Evolutionary conservation across 306 rosid species (phyloP), one percentile per base, ranked within the genome.

Genomic region (Castanospermum australe): DNA sequence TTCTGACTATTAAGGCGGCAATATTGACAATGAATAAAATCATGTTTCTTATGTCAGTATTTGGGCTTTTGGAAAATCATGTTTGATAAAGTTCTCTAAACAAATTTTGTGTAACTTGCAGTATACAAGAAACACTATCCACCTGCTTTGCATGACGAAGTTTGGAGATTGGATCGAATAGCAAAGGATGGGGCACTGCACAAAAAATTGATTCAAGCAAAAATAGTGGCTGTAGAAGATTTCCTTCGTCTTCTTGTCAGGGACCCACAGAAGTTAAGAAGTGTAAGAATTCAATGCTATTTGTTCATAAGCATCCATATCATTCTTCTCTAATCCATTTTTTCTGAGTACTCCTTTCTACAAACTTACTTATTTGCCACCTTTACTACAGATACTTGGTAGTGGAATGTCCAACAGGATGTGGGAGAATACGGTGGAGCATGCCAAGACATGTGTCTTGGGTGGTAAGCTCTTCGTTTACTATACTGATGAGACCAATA

Each of bases 351-450:
- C 22, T 33, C 4, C 8, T 32, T 50, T 51, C 61, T 50, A 24
- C 18, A 71, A 9, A 57, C 30, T 77, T 65, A 22, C 55, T 68
- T 38, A 18, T 73, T 45, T 70, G 8, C 14, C 35, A 51, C 57
- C 68, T 55, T 70, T 25, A 59, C 75, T 82, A 18, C 80, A 90
- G 97, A 83, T 90, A 48, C 97, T 93, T 15, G 98, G 98, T 8
- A 93, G 94, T 44, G 95, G 98, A 70, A 93, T 91, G 97, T 91
- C 98, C 36, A 91, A 93, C 75, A 88, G 93, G 75, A 93, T 91
- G 97, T 93, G 98, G 98, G 97, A 93, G 83, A 93, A 86, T 25
- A 93, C 98, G 5, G 86, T 91, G 82, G 97, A 93, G 79, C 98
- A 93, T 83, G 98, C 97, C 74, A 93, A 91, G 87, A 93, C 97